These are phyloP conservation scores for Penicillium atrosanguineum DNA, from an alignment of 495 filamentous ascomycete genomes.

Conservation along the genomic window DNA sequence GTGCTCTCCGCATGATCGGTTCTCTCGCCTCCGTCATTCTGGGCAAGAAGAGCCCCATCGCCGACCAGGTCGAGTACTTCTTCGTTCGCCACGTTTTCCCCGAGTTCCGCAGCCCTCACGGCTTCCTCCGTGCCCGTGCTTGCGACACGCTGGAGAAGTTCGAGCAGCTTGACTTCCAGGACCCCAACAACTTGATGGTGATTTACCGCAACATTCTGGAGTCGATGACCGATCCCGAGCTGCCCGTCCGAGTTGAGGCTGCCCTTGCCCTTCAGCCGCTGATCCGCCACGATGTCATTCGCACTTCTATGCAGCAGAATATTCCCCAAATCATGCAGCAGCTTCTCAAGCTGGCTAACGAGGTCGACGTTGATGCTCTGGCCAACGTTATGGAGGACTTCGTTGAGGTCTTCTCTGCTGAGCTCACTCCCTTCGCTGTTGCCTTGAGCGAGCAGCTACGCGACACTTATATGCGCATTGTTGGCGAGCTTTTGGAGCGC, in stretches of 20 bases:
- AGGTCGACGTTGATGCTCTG: slow-evolving; percentile 89
- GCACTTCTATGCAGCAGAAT: slow-evolving; percentile 90
- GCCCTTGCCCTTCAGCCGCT: slow-evolving; percentile 92
- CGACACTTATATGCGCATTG: slow-evolving; percentile 93
- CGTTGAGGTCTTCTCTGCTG: slow-evolving; percentile 93
- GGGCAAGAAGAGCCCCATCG: slow-evolving; percentile 96
- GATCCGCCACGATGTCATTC: slow-evolving; percentile 92
- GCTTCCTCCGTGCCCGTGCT: slow-evolving; percentile 90
- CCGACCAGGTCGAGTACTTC: slow-evolving; percentile 98
- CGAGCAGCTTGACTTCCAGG: slow-evolving; percentile 92
- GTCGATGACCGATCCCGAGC: slow-evolving; percentile 87
- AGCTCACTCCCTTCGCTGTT: slow-evolving; percentile 97
- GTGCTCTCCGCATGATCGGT: slow-evolving; percentile 94
- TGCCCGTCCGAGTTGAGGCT: slow-evolving; percentile 92
- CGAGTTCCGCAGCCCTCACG: slow-evolving; percentile 90
- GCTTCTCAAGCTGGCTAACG: slow-evolving; percentile 90
- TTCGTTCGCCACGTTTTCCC: slow-evolving; percentile 97
- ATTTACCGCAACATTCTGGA: slow-evolving; percentile 97
- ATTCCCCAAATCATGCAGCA: slow-evolving; percentile 99
- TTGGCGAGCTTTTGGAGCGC: slow-evolving; percentile 85
- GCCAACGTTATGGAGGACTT: slow-evolving; percentile 99
- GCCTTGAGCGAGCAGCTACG: slow-evolving; percentile 93
- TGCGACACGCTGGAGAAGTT: slow-evolving; percentile 98
- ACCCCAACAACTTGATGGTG: slow-evolving; percentile 86
- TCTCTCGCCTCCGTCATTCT: slow-evolving; percentile 91